These are phyloP conservation scores for Paspalum vaginatum DNA, from an alignment of 176 grass and related monocot genomes.

Conservation along the genomic window DNA sequence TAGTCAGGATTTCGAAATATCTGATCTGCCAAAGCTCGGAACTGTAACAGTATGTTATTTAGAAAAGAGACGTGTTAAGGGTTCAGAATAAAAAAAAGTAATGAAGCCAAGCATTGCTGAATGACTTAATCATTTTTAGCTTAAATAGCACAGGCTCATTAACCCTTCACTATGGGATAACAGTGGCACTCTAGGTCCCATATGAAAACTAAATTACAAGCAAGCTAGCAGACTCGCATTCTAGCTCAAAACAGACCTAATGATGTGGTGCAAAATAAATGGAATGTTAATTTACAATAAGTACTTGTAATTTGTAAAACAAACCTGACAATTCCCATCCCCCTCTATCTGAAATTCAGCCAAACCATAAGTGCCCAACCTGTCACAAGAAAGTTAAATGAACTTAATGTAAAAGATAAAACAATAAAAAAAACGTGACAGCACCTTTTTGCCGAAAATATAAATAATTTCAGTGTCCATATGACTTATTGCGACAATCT, in stretches of 20 bases:
- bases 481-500: neutral
- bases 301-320: neutral
- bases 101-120: neutral
- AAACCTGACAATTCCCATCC: constrained; percentile 97
- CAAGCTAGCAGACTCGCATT: neutral
- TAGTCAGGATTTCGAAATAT: constrained; percentile 91
- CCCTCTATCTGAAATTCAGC: constrained; percentile 93
- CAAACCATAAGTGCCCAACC: constrained; percentile 79
- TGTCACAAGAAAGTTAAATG: constrained; percentile 47
- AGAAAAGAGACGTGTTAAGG: constrained; percentile 10
- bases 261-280: neutral
- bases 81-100: constrained; percentile 9
- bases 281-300: neutral
- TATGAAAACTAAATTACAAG: neutral
- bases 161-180: constrained; percentile 25
- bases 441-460: neutral
- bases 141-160: neutral
- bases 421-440: neutral
- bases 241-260: neutral
- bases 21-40: constrained; percentile 97
- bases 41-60: constrained; percentile 51
- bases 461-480: neutral
- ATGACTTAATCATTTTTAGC: neutral
- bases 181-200: neutral
- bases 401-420: constrained; percentile 22